These are phyloP conservation scores for Mycosarcoma mackinlayi DNA, from an alignment of 1,284 basidiomycete genomes.

Conservation along the genomic window DNA sequence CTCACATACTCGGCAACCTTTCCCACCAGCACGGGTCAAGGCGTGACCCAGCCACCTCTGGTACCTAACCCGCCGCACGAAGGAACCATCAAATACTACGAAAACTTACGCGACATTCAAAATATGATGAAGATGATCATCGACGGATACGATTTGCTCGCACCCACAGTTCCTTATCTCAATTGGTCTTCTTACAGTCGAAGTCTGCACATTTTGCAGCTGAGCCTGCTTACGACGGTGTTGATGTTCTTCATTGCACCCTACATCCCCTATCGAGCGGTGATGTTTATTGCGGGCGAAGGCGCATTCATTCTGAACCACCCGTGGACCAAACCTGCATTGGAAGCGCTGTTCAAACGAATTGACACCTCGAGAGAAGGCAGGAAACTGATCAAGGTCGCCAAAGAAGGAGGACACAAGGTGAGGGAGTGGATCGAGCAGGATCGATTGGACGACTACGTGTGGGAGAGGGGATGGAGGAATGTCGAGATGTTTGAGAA, in stretches of 20 bases:
- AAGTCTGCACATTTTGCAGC: conserved; percentile 63
- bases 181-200: conserved; percentile 67
- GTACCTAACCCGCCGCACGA: conserved; percentile 64
- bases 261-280: conserved; percentile 58
- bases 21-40: conserved; percentile 40
- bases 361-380: conserved; percentile 40
- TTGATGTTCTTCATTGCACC: conserved; percentile 62
- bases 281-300: conserved; percentile 66
- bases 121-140: conserved; percentile 68
- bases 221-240: conserved; percentile 55
- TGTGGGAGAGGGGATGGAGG: conserved; percentile 64
- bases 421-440: conserved; percentile 61
- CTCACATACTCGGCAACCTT: conserved; percentile 34
- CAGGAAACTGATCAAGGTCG: conserved; percentile 34
- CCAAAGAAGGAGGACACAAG: conserved; percentile 39
- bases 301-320: conserved; percentile 62
- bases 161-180: conserved; percentile 62
- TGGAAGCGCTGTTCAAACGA: conserved; percentile 48
- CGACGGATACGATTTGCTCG: conserved; percentile 64
- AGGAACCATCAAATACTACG: conserved; percentile 63
- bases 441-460: conserved; percentile 61
- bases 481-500: conserved; percentile 66
- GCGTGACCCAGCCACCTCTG: conserved; percentile 44
- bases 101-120: conserved; percentile 67
- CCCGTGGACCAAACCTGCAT: conserved; percentile 64